A percentile compares a stretch with the other conserved stretches of the same genome.
Conservation (phyloP, 192 early-diverging fungal species). For the Lunasporangiospora selenospora region DNA sequence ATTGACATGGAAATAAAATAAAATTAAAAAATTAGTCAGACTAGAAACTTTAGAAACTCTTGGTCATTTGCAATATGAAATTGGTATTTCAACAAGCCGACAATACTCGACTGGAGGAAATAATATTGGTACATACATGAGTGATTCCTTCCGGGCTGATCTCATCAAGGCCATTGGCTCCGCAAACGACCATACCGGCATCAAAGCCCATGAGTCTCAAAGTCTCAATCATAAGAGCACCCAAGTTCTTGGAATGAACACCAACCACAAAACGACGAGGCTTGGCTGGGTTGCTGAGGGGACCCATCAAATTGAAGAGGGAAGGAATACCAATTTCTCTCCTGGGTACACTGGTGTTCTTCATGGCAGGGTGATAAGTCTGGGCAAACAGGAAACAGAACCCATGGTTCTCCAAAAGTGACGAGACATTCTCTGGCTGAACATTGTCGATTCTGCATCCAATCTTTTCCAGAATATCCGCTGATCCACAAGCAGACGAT, state of each 20-base stretch:
- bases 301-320: slow-evolving; percentile 94
- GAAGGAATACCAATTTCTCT: slow-evolving; percentile 93
- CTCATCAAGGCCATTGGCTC: slow-evolving; percentile 91
- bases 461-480: slow-evolving; percentile 89
- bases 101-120: background rate
- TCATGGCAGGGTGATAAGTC: slow-evolving; percentile 92
- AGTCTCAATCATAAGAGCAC: slow-evolving; percentile 83
- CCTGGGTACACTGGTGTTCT: slow-evolving; percentile 71
- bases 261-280: slow-evolving; percentile 89
- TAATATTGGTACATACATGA: slow-evolving; percentile 58
- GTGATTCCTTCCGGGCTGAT: slow-evolving; percentile 90
- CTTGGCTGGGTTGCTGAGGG: slow-evolving; percentile 87
- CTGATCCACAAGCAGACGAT: slow-evolving; percentile 91
- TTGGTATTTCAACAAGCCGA: too few relatives aligned
- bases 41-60: too few relatives aligned
- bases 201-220: slow-evolving; percentile 79
- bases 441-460: slow-evolving; percentile 77
- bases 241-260: slow-evolving; percentile 83
- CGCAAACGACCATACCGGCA: slow-evolving; percentile 91
- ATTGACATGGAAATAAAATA: background rate
- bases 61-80: too few relatives aligned
- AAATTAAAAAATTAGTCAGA: slow-evolving; percentile 1
- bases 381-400: slow-evolving; percentile 96
- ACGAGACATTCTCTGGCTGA: slow-evolving; percentile 67
- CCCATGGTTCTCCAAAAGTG: slow-evolving; percentile 64